Evolutionary conservation across 306 rosid genomes (phyloP).

Genomic region (Fragaria nilgerrensis): DNA sequence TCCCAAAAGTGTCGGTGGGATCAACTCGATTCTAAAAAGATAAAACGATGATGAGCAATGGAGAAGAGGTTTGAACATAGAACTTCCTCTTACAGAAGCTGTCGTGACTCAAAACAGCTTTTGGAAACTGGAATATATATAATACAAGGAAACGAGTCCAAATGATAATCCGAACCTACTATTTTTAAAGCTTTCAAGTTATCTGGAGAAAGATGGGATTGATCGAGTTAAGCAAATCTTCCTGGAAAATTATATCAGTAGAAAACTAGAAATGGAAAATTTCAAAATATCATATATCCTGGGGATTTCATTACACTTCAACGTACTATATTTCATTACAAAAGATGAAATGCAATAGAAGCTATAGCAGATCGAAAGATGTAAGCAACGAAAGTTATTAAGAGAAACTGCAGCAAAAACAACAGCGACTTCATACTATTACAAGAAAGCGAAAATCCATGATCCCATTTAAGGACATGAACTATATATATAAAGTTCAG

Average conservation of each 20-base stretch:
- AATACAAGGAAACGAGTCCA: not conserved
- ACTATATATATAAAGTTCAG: conserved; percentile 1
- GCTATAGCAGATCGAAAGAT: not conserved
- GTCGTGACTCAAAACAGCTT: not conserved
- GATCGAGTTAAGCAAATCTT: not conserved
- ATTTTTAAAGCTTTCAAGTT: not conserved
- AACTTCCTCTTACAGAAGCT: not conserved
- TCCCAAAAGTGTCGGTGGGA: conserved; percentile 21
- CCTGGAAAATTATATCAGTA: not conserved
- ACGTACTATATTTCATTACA: not conserved
- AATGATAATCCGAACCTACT: not conserved
- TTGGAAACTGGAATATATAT: no score
- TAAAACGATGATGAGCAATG: not conserved
- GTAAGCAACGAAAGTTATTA: not conserved
- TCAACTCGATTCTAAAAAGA: not conserved
- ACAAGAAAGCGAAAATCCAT: not conserved
- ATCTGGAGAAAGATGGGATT: not conserved
- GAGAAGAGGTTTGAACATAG: not conserved
- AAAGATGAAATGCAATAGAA: not conserved
- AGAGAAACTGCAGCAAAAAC: not conserved
- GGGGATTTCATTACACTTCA: not conserved
- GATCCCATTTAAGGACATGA: not conserved
- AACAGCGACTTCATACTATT: conserved; percentile 2
- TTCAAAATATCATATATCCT: not conserved
- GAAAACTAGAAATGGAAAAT: not conserved